These are phyloP conservation scores for Sarocladium brachiariae DNA, from an alignment of 2,329 filamentous ascomycete species.

Conservation along the genomic window DNA sequence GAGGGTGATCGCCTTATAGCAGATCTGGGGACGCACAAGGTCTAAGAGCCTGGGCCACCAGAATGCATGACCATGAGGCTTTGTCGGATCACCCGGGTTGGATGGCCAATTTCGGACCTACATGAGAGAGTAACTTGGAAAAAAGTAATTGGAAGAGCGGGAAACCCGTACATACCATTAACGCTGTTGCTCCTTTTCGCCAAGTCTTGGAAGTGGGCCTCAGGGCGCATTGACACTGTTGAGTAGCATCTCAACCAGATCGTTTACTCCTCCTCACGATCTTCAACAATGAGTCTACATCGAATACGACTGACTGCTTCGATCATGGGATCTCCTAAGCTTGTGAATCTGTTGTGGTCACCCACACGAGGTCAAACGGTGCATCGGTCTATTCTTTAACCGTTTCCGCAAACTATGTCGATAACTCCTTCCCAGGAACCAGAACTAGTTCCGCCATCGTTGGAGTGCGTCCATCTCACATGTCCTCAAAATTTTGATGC, in stretches of 20 bases:
- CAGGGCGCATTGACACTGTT: neutral
- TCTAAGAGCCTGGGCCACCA: too few species aligned
- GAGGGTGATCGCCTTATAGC: too few species aligned
- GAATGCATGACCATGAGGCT: too few species aligned
- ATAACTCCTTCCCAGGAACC: conserved; percentile 1
- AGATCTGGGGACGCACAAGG: too few species aligned
- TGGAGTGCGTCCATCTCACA: neutral
- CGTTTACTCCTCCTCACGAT: neutral
- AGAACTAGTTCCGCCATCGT: neutral
- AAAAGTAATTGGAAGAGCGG: too few species aligned
- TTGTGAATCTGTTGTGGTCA: neutral
- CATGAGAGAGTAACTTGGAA: too few species aligned
- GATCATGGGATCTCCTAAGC: neutral
- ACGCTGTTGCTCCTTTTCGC: too few species aligned
- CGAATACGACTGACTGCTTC: neutral
- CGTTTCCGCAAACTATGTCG: neutral
- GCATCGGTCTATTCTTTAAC: neutral
- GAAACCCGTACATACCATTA: too few species aligned
- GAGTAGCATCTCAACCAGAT: neutral
- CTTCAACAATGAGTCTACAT: neutral
- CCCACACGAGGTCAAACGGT: neutral
- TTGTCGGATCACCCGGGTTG: too few species aligned
- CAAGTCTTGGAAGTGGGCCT: too few species aligned
- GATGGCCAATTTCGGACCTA: too few species aligned
- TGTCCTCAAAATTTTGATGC: neutral